phyloP scores from a whole-genome alignment of 129 eudicot species.

The Escallonia herrerae region DNA sequence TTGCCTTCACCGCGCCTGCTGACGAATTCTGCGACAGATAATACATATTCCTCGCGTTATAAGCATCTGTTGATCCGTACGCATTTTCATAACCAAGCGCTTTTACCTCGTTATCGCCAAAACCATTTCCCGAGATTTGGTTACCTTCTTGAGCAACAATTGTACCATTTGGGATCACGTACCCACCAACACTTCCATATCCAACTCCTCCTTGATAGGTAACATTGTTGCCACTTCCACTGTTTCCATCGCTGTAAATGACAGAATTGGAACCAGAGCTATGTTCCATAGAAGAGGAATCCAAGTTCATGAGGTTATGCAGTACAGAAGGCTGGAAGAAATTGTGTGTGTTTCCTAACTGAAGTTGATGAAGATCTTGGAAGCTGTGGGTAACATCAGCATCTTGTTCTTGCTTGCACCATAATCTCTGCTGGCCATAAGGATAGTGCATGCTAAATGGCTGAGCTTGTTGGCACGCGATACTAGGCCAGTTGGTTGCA shows the following conservation, averaged over 20 bases:
- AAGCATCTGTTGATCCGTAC: constrained; percentile 9
- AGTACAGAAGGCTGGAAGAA: constrained; percentile 46
- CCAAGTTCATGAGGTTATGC: constrained; percentile 66
- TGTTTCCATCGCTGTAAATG: constrained; percentile 12
- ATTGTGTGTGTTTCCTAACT: constrained; percentile 32
- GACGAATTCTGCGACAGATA: constrained; percentile 25
- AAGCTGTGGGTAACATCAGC: constrained; percentile 22
- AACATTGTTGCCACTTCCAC: constrained; percentile 20
- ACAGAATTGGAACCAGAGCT: constrained; percentile 20
- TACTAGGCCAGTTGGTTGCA: constrained; percentile 39
- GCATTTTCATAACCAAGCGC: constrained; percentile 13
- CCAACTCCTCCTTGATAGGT: constrained; percentile 13
- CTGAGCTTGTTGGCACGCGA: constrained; percentile 61
- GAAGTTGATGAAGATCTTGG: constrained; percentile 38
- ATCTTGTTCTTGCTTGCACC: constrained; percentile 83
- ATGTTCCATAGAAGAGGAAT: constrained; percentile 50
- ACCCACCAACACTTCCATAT: constrained; percentile 17
- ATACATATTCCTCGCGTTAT: constrained; percentile 29
- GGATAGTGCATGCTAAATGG: constrained; percentile 54
- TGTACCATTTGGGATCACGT: constrained; percentile 21
- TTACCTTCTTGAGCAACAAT: constrained; percentile 27
- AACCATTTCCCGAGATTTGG: constrained; percentile 11
- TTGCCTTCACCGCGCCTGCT: constrained; percentile 5
- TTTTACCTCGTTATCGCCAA: constrained; percentile 11
- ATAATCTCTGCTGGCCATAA: constrained; percentile 34